phyloP scores from a whole-genome alignment of 306 rosid species.

The Gastrolobium bilobum region DNA sequence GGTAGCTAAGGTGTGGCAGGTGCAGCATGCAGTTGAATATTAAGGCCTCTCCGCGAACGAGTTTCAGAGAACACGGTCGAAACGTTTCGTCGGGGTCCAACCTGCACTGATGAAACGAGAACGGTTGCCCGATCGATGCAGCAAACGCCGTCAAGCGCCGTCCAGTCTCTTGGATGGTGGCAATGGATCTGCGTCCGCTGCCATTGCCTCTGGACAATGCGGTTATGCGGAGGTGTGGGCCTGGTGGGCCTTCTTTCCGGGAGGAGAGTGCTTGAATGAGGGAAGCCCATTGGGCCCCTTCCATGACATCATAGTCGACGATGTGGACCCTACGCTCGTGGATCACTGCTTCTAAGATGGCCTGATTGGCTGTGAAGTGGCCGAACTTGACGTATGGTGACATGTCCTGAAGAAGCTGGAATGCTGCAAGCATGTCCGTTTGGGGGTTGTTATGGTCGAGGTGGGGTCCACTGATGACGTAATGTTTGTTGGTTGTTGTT shows the following conservation, averaged over 20 bases:
- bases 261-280: slow-evolving; percentile 75
- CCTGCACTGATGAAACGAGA: slow-evolving; percentile 84
- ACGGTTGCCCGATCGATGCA: slow-evolving; percentile 76
- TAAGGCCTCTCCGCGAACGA: slow-evolving; percentile 77
- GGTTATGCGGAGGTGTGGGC: slow-evolving; percentile 79
- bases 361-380: slow-evolving; percentile 93
- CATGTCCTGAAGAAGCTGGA: slow-evolving; percentile 92
- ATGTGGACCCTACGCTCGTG: slow-evolving; percentile 77
- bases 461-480: slow-evolving; percentile 37
- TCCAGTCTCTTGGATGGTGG: slow-evolving; percentile 83
- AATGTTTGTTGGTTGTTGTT: not conserved
- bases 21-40: slow-evolving; percentile 78
- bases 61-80: slow-evolving; percentile 61
- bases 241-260: slow-evolving; percentile 58
- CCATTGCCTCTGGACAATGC: slow-evolving; percentile 67
- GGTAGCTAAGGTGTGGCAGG: slow-evolving; percentile 70
- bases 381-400: slow-evolving; percentile 84
- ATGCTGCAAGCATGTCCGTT: slow-evolving; percentile 67
- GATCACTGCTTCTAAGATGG: slow-evolving; percentile 74
- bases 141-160: slow-evolving; percentile 79
- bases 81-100: slow-evolving; percentile 80
- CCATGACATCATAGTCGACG: slow-evolving; percentile 80
- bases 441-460: slow-evolving; percentile 26
- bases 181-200: slow-evolving; percentile 58
- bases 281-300: slow-evolving; percentile 94